Evolutionary conservation across 306 rosid species (phyloP).

Genomic region (Psophocarpus tetragonolobus): DNA sequence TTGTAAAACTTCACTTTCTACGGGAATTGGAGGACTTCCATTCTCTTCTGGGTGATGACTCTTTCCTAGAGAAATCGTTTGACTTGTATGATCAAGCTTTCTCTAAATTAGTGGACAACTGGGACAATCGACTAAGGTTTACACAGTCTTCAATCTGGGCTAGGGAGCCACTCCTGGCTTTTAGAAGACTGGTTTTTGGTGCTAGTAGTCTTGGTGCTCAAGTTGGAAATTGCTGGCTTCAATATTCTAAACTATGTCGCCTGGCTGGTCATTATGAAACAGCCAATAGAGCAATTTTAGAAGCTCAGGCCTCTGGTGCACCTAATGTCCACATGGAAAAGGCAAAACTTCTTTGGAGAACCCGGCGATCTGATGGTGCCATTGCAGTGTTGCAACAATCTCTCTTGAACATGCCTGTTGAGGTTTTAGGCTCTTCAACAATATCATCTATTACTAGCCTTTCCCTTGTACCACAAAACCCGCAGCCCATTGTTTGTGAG

Average conservation of each 20-base stretch:
- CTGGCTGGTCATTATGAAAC: conserved; percentile 97
- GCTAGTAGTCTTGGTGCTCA: conserved; percentile 79
- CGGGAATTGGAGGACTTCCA: conserved; percentile 91
- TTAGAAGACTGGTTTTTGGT: conserved; percentile 82
- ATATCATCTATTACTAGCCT: conserved; percentile 90
- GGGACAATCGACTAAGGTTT: conserved; percentile 88
- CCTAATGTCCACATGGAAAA: conserved; percentile 90
- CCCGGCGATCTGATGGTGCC: conserved; percentile 94
- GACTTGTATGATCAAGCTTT: conserved; percentile 60
- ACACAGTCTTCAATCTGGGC: conserved; percentile 95
- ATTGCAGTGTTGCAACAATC: conserved; percentile 86
- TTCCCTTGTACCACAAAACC: conserved; percentile 72
- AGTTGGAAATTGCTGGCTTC: conserved; percentile 97
- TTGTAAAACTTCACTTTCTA: conserved; percentile 92
- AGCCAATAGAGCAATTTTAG: conserved; percentile 89
- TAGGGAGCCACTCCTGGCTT: conserved; percentile 92
- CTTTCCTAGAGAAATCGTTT: conserved; percentile 87
- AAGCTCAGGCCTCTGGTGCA: conserved; percentile 89
- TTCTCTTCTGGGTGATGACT: conserved; percentile 66
- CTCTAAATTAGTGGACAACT: conserved; percentile 70
- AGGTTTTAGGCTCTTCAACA: conserved; percentile 74
- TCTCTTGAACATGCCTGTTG: conserved; percentile 82
- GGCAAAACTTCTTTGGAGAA: conserved; percentile 92
- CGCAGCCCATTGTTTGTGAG: conserved; percentile 55
- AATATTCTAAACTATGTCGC: conserved; percentile 94